phyloP scores from a whole-genome alignment of 371 early-diverging fungal species.

The Dichotomocladium elegans region DNA sequence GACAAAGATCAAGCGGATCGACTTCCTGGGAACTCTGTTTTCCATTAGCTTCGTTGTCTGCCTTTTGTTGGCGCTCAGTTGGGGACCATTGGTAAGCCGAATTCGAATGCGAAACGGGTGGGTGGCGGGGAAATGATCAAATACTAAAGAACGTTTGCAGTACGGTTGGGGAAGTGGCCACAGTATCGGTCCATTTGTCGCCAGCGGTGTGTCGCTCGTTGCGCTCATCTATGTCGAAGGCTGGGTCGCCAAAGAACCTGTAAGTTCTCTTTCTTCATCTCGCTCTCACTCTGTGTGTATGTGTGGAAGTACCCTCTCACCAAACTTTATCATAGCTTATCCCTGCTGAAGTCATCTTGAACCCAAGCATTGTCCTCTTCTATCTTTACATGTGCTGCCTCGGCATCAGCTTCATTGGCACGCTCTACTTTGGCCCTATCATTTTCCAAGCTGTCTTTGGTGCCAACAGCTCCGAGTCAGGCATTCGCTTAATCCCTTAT shows the following conservation, averaged over 20 bases:
- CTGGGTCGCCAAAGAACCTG: constrained; percentile 15
- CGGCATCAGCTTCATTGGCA: constrained; percentile 67
- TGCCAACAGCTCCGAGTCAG: constrained; percentile 31
- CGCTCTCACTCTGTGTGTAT: neutral
- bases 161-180: constrained; percentile 10
- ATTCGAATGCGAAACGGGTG: neutral
- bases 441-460: constrained; percentile 51
- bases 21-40: constrained; percentile 31
- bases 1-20: constrained; percentile 59
- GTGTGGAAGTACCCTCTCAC: neutral
- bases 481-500: constrained; percentile 39
- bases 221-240: constrained; percentile 11
- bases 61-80: constrained; percentile 46
- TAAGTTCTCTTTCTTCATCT: neutral
- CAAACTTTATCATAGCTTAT: neutral
- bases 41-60: constrained; percentile 18
- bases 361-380: constrained; percentile 2
- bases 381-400: constrained; percentile 40
- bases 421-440: constrained; percentile 68
- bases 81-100: constrained; percentile 29
- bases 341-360: constrained; percentile 4
- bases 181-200: constrained; percentile 13
- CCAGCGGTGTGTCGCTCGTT: constrained; percentile 8
- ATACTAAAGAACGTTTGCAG: neutral
- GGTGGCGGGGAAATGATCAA: neutral